Evolutionary conservation across 345 rosid species (phyloP).

Genomic region (Arabis hirsuta): DNA sequence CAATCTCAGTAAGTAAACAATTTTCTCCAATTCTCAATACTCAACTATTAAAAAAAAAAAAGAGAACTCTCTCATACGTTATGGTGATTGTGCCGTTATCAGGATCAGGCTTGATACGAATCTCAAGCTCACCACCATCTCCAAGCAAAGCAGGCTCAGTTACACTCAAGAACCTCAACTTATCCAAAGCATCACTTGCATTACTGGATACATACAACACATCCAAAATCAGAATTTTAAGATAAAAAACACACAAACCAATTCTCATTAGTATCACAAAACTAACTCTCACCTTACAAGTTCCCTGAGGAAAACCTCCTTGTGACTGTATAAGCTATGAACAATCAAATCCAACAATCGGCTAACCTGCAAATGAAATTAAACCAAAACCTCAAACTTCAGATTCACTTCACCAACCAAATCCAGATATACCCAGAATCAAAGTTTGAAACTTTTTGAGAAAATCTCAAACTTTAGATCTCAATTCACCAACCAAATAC

Average conservation of each 20-base stretch:
- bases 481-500: background rate
- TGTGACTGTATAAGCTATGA: conserved; percentile 81
- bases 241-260: conserved; percentile 15
- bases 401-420: background rate
- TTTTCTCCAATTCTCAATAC: background rate
- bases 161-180: conserved; percentile 91
- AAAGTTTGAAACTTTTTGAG: conserved; percentile 5
- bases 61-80: conserved; percentile 48
- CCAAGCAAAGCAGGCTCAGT: conserved; percentile 93
- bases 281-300: conserved; percentile 74
- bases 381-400: conserved; percentile 10
- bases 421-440: background rate
- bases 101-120: conserved; percentile 84
- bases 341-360: conserved; percentile 84
- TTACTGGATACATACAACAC: conserved; percentile 58
- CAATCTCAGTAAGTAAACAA: background rate
- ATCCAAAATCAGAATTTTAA: conserved; percentile 10
- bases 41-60: conserved; percentile 1
- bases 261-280: background rate
- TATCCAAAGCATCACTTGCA: conserved; percentile 99
- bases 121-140: conserved; percentile 87
- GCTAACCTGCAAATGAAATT: conserved; percentile 67
- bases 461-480: background rate
- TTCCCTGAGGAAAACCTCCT: conserved; percentile 87
- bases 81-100: conserved; percentile 89